Evolutionary conservation across 2,329 filamentous ascomycete species (phyloP).

Genomic region (Microdochium nivale): DNA sequence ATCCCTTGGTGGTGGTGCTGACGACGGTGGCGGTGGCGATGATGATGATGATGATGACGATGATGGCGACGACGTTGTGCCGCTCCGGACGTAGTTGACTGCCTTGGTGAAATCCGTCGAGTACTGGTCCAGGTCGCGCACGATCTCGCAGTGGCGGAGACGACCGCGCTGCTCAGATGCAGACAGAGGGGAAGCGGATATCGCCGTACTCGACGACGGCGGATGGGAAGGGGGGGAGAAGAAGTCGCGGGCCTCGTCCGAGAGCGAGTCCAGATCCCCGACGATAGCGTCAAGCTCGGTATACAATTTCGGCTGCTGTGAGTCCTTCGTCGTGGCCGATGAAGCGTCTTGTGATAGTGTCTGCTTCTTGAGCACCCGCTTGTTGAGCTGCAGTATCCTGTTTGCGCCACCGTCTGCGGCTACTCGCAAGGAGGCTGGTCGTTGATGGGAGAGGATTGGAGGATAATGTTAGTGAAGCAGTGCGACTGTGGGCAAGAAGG

Average conservation of each 20-base stretch:
- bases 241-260: slow-evolving; percentile 50
- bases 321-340: neutral
- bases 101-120: slow-evolving; percentile 90
- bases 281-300: slow-evolving; percentile 59
- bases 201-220: too few species aligned
- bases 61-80: neutral
- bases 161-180: slow-evolving; percentile 26
- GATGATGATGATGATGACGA: slow-evolving; percentile 17
- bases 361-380: neutral
- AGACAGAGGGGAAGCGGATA: slow-evolving; percentile 53
- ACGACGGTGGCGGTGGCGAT: slow-evolving; percentile 20
- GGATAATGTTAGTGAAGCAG: neutral
- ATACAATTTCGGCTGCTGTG: neutral
- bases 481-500: too few species aligned
- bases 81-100: slow-evolving; percentile 26
- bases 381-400: neutral
- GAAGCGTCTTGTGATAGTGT: neutral
- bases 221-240: slow-evolving; percentile 52
- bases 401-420: neutral
- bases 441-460: neutral
- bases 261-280: slow-evolving; percentile 85
- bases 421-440: neutral
- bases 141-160: slow-evolving; percentile 29
- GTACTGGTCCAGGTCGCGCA: slow-evolving; percentile 71
- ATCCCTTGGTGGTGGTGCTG: slow-evolving; percentile 26